Percentiles rank a stretch among this genome's conserved stretches.
These are phyloP conservation scores for Solanum sejunctum DNA, from an alignment of 257 asterid genomes.

Conservation along the genomic window DNA sequence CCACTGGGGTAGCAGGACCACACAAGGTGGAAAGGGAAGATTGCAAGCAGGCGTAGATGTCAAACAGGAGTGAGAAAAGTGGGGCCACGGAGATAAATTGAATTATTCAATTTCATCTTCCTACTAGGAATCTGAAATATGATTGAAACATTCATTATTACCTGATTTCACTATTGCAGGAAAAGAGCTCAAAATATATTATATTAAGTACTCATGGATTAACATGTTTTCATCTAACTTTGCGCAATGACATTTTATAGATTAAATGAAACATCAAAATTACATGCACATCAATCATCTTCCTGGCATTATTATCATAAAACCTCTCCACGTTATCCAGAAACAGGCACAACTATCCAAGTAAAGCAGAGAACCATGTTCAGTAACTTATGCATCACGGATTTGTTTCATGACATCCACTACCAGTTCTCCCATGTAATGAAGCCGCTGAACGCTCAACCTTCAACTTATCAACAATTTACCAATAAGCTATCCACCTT, in stretches of 20 bases:
- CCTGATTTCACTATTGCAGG: neutral
- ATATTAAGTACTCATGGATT: neutral
- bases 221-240: neutral
- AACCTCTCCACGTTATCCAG: neutral
- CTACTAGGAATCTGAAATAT: neutral
- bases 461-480: neutral
- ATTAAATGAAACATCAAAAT: neutral
- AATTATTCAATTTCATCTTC: neutral
- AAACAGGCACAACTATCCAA: neutral
- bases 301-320: neutral
- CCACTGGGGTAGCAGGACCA: neutral
- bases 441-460: neutral
- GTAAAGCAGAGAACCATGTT: neutral
- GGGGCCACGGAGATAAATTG: neutral
- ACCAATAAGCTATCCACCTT: neutral
- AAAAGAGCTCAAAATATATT: neutral
- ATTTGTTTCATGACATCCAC: neutral
- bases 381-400: neutral
- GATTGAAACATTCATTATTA: neutral
- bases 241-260: neutral
- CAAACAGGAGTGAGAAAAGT: neutral
- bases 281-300: neutral
- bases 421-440: neutral
- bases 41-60: neutral
- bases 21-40: neutral